phyloP scores from a whole-genome alignment of 2,329 filamentous ascomycete species.

The Dactylellina haptotyla region DNA sequence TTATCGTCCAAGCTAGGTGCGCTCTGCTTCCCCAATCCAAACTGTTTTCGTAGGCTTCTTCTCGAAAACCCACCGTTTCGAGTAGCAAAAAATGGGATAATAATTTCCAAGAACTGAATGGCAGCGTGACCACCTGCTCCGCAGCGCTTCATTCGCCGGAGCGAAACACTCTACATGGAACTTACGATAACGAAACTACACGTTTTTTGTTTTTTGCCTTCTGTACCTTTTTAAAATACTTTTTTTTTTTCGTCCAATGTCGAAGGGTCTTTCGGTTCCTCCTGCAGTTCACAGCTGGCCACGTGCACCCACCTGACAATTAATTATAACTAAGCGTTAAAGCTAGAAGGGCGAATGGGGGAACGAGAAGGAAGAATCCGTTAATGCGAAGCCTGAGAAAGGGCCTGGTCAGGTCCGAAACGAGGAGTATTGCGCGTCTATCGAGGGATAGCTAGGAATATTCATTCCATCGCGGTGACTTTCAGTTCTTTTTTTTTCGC shows the following conservation, averaged over 20 bases:
- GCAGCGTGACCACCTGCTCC: conserved; percentile 13
- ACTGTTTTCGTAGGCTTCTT: no score
- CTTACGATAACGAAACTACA: background rate
- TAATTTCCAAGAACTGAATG: no score
- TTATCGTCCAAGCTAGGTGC: no score
- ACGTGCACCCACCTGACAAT: conserved; percentile 5
- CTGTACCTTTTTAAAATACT: background rate
- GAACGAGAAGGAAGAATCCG: background rate
- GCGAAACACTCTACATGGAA: no score
- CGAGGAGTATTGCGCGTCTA: conserved; percentile 6
- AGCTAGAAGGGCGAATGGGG: background rate
- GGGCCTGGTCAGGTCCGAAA: background rate
- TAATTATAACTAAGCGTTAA: background rate
- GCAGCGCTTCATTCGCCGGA: no score
- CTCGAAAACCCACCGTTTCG: conserved; percentile 5
- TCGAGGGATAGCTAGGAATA: background rate
- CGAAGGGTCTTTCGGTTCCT: background rate
- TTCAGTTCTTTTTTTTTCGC: no score
- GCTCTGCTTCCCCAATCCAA: no score
- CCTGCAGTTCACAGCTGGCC: conserved; percentile 12
- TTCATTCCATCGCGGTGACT: conserved; percentile 21
- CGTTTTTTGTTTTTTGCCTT: background rate
- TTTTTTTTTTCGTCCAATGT: conserved; percentile 18
- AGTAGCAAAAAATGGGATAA: background rate
- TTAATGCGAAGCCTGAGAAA: background rate